Evolutionary conservation across 164 flowering plant species (phyloP), one percentile per base, ranked within the genome.

Genomic region (Houttuynia cordata): DNA sequence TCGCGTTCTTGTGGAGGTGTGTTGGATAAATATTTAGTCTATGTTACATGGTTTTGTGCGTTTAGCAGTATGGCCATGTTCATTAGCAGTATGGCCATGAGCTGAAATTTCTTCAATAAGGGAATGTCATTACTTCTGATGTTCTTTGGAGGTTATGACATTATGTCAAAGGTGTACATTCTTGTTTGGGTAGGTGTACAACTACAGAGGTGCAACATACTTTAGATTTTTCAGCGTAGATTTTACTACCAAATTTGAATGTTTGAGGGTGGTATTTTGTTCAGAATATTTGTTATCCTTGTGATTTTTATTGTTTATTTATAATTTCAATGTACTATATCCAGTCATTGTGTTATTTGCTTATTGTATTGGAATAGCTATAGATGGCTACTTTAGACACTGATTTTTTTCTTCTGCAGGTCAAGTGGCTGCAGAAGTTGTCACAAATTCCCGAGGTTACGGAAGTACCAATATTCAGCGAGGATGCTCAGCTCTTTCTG

Each of bases 381-480:
- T 23, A 20, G 22, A 52, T 8, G 49, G 17, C 17, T 12, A 17
- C 13, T 17, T 45, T 45, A 12, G 12, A 12, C 12, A 14, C 15
- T 45, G 6, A 2, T 45, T 45, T 45, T 45, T 10, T 3, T 61
- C 20, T 73, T n/a, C 73, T 56, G 24, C 72, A 91, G 99, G 69
- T 94, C 63, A 82, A 85, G 71, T 94, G 97, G 96, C 65, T 94
- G 78, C 54, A 88, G 47, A 85, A 80, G 76, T 86, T 94, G n/a
- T 91, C 99, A 23, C 73, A 80, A 78, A 88, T 91, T 70, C 82
- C 89, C 66, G 83, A 84, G 73, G 72, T 94, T 25, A 50, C 62
- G 21, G 99, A 94, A 65, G 99, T 94, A 49, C 96, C 95, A 30
- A 63, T 68, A 49, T 94, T 94, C 68, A 86, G 86, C 64, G 64